Conservation (phyloP, 331 rosid species). For the Pyracantha coccinea region DNA sequence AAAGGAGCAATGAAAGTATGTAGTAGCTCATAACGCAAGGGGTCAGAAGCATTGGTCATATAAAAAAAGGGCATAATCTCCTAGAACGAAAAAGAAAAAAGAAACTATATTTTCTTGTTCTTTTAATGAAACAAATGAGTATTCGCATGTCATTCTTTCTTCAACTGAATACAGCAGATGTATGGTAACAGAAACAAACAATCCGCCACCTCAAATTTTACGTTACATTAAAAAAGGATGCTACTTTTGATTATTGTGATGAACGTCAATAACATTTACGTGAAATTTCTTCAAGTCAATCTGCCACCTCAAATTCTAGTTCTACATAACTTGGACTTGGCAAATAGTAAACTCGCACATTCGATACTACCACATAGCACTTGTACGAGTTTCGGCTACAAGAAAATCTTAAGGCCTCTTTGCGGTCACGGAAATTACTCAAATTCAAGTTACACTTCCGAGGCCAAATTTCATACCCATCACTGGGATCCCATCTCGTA, state of each 20-base stretch:
- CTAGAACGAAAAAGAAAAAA: background rate
- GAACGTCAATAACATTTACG: background rate
- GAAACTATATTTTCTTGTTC: background rate
- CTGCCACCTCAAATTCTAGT: background rate
- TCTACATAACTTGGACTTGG: background rate
- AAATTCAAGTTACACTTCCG: background rate
- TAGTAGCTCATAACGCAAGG: background rate
- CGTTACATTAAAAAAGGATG: background rate
- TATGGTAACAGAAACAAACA: background rate
- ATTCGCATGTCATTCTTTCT: background rate
- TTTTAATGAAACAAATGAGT: background rate
- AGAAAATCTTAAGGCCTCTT: background rate
- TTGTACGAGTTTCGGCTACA: background rate
- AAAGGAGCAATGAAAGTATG: background rate
- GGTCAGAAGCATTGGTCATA: background rate
- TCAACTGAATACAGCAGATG: background rate
- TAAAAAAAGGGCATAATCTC: background rate
- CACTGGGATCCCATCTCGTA: background rate
- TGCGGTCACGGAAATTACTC: background rate
- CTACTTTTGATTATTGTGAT: background rate
- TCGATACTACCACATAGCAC: background rate
- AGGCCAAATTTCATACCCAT: background rate
- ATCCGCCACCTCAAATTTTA: background rate
- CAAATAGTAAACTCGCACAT: background rate
- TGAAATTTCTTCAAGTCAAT: background rate